Evolutionary conservation across 106 monocot genomes (phyloP).

Genomic region (Dioscorea alata): DNA sequence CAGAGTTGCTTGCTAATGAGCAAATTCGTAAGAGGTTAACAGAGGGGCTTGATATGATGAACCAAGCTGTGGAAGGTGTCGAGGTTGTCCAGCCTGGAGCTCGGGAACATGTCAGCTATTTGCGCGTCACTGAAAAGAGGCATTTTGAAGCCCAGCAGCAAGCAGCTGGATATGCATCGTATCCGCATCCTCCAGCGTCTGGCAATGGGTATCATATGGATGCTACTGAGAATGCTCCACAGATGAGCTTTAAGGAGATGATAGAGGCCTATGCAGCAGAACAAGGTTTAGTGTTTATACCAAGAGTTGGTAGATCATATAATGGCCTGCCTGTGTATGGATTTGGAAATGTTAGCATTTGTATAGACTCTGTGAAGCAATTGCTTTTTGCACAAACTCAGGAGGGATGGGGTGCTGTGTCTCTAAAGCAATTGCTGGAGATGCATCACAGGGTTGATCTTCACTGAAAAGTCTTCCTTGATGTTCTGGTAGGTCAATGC

Average conservation of each 20-base stretch:
- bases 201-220: slow-evolving; percentile 31
- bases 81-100: slow-evolving; percentile 67
- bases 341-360: slow-evolving; percentile 79
- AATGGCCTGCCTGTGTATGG: slow-evolving; percentile 84
- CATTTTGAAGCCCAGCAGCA: slow-evolving; percentile 71
- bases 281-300: slow-evolving; percentile 64
- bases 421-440: slow-evolving; percentile 68
- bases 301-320: slow-evolving; percentile 75
- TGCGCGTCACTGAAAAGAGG: slow-evolving; percentile 64
- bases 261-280: slow-evolving; percentile 78
- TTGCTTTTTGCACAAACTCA: slow-evolving; percentile 67
- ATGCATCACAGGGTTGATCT: slow-evolving; percentile 47
- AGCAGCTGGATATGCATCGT: slow-evolving; percentile 33
- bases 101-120: slow-evolving; percentile 70
- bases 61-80: slow-evolving; percentile 78
- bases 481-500: neutral
- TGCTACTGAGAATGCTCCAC: no score
- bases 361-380: slow-evolving; percentile 74
- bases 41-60: slow-evolving; percentile 87
- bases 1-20: slow-evolving; percentile 79
- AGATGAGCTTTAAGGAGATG: slow-evolving; percentile 74
- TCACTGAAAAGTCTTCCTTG: slow-evolving; percentile 8
- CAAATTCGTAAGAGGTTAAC: slow-evolving; percentile 41
- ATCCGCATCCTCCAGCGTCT: slow-evolving; percentile 19
- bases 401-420: slow-evolving; percentile 67